phyloP scores from a whole-genome alignment of 1,284 basidiomycete genomes.

The Fomitopsis betulina region DNA sequence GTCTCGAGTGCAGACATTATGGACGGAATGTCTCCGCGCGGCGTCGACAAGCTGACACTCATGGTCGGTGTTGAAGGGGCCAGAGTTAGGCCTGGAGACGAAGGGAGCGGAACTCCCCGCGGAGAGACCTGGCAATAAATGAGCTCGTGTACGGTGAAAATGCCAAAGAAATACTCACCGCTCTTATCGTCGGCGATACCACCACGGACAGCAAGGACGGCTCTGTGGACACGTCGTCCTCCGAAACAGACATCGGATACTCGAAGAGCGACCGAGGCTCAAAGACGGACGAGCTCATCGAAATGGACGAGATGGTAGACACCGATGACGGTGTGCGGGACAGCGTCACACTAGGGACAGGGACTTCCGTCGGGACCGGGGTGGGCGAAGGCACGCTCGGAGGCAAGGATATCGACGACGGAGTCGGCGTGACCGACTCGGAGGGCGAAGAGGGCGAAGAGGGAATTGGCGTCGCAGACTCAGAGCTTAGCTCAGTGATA shows the following conservation, averaged over 20 bases:
- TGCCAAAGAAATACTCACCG: slow-evolving; percentile 2
- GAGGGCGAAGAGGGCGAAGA: slow-evolving; percentile 24
- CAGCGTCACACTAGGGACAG: slow-evolving; percentile 16
- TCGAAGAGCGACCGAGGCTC: slow-evolving; percentile 33
- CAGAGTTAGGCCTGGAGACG: slow-evolving; percentile 28
- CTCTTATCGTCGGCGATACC: slow-evolving; percentile 14
- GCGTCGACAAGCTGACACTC: slow-evolving; percentile 59
- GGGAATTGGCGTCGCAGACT: slow-evolving; percentile 18
- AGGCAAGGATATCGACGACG: slow-evolving; percentile 23
- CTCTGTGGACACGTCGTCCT: slow-evolving; percentile 37
- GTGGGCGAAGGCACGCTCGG: slow-evolving; percentile 26
- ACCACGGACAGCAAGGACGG: slow-evolving; percentile 49
- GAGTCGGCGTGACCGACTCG: slow-evolving; percentile 25
- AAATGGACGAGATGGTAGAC: slow-evolving; percentile 38
- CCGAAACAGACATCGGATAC: slow-evolving; percentile 20
- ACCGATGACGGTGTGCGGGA: slow-evolving; percentile 34
- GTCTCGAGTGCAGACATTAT: slow-evolving; percentile 53
- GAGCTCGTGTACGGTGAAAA: slow-evolving; percentile 6
- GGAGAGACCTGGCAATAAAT: slow-evolving; percentile 27
- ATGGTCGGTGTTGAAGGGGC: slow-evolving; percentile 37
- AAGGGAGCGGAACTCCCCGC: slow-evolving; percentile 31
- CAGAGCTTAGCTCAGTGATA: slow-evolving; percentile 33
- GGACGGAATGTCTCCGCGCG: slow-evolving; percentile 54
- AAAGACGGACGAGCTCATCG: slow-evolving; percentile 32
- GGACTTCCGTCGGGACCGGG: slow-evolving; percentile 16